These are phyloP conservation scores for Psilocybe cyanescens DNA, from an alignment of 768 basidiomycete genomes.

Conservation along the genomic window DNA sequence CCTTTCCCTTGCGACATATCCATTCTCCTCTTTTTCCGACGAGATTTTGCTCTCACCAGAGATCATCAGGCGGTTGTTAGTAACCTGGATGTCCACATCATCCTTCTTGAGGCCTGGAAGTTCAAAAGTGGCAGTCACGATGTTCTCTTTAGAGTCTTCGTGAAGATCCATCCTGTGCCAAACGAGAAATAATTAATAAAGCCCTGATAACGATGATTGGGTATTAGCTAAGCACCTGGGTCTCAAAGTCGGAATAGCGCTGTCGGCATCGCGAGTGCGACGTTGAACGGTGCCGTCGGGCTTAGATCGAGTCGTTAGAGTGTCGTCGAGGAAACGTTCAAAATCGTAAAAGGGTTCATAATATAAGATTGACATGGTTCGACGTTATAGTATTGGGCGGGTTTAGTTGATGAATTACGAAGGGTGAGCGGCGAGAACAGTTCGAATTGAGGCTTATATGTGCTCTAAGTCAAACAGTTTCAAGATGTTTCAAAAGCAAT, in stretches of 20 bases:
- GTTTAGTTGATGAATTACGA: background rate
- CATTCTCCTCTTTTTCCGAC: conserved; percentile 37
- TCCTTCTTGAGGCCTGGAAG: conserved; percentile 61
- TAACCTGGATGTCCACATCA: conserved; percentile 55
- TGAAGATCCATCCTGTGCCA: conserved; percentile 55
- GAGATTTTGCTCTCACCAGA: conserved; percentile 48
- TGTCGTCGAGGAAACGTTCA: conserved; percentile 4
- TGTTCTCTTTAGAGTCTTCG: conserved; percentile 48
- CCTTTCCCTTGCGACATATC: conserved; percentile 53
- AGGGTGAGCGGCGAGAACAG: background rate
- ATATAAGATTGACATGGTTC: conserved; percentile 1
- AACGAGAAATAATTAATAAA: background rate
- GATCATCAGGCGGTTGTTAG: conserved; percentile 52
- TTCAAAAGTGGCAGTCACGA: conserved; percentile 60
- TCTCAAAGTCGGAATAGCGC: conserved; percentile 17
- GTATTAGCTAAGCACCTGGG: conserved; percentile 30
- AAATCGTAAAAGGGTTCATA: conserved; percentile 1
- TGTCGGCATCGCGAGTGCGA: background rate
- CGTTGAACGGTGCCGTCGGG: background rate
- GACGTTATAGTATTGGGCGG: background rate
- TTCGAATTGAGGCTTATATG: background rate
- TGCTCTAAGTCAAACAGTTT: background rate
- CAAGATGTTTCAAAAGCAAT: background rate
- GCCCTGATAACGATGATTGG: background rate
- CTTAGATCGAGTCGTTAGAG: background rate